Base-by-base conservation (phyloP, 495 filamentous ascomycete genomes). In the Xylaria grammica region DNA sequence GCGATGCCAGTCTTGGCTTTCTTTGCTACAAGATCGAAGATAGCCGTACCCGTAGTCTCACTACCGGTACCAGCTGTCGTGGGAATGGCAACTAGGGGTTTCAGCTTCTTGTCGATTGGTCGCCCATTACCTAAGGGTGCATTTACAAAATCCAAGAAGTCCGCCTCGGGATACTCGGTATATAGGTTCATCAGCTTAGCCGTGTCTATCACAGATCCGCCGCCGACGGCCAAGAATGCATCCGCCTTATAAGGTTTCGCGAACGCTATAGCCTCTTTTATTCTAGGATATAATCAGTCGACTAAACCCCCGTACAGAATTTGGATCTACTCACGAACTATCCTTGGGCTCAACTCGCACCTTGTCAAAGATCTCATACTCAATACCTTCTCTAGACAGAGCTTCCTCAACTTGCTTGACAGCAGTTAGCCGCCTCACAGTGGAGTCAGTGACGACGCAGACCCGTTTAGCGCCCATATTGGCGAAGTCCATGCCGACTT, bases 101-200 rank as follows among this genome's bases (percentile, higher is more conserved):
- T 86, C 1, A 98, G 84, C n/a, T 87, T 82, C 65, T 87, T 87
- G 40, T 86, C 87, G 61, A 98, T 90, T 2, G 95, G 96, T 36
- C 86, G 81, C 10, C 96, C 96, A 66, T 90, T 92, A 55, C 95
- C 95, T 1, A 99, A 81, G 0, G 95, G 95, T 1, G 94, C 94
- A 73, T 98, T 98, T 74, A 99, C 95, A 71, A 99, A 98, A 79
- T 98, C 95, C 15, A 98, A 78, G 72, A 99, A 97, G 63, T 94
- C 90, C 26, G 93, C 92, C 6, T 96, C 87, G 0, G 93, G 93
- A 76, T 88, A 96, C 73, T 85, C 88, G 0, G 87, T 90, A 78
- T 97, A 98, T 1, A 99, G 86, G 74, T 99, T 99, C 92, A 98
- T 97, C 26, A 98, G 83, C 78, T 99, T 99, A 36, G 95, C 94